Evolutionary conservation across 176 grass and related monocot species (phyloP).

Genomic region (Aegilops tauschii): DNA sequence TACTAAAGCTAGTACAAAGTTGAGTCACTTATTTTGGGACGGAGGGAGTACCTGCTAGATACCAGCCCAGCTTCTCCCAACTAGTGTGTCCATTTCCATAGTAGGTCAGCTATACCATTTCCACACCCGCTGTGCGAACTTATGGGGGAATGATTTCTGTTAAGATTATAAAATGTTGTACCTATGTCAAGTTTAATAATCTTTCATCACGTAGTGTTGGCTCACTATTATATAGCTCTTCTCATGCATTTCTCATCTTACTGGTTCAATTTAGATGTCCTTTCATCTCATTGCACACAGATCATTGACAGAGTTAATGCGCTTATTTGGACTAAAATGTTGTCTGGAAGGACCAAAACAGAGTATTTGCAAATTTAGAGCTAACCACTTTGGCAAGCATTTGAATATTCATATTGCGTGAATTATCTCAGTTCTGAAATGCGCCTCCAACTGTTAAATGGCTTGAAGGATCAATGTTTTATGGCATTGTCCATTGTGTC

Average conservation of each 20-base stretch:
- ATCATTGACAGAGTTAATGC: background rate
- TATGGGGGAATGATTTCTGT: background rate
- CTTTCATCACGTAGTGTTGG: background rate
- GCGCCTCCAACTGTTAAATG: background rate
- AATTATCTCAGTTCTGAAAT: background rate
- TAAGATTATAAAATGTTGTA: background rate
- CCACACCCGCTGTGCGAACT: background rate
- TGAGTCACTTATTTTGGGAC: too few relatives aligned
- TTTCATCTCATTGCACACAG: background rate
- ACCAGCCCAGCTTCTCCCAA: conserved; percentile 9
- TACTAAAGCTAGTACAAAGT: too few relatives aligned
- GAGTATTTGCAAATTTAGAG: background rate
- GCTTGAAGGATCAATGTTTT: background rate
- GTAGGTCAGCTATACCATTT: conserved; percentile 1
- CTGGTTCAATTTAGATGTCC: background rate
- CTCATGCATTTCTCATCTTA: background rate
- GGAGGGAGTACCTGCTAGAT: background rate
- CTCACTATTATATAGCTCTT: background rate
- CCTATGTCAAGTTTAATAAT: background rate
- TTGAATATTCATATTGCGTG: background rate
- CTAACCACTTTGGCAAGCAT: background rate
- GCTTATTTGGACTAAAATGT: background rate
- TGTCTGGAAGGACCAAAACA: background rate
- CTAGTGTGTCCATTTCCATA: background rate
- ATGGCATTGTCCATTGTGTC: background rate